Evolutionary conservation across 305 asterid species (phyloP), one percentile per base, ranked within the genome.

Genomic region (Nicotiana rustica): DNA sequence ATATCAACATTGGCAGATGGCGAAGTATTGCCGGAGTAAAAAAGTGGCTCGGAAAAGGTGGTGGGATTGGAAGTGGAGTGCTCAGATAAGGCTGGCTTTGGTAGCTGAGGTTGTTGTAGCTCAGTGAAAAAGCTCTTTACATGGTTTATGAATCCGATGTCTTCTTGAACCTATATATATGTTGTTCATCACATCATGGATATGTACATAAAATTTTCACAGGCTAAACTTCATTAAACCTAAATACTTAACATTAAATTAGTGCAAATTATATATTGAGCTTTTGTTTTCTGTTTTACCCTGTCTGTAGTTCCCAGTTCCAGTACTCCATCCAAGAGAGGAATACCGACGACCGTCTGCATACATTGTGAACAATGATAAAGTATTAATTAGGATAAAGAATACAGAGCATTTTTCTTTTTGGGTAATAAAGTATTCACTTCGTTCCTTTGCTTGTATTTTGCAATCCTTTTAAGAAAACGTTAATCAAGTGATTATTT

Each of bases 331-430:
- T 91, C 96, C 67, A 91, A 89, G 62, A 96, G 81, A 69, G 99
- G 98, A 83, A 94, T 92, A 59, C 97, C 93, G 7, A 93, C 84
- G 59, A 94, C 98, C 3, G 99, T 96, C 97, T 94, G 95, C 85
- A 82, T 41, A 69, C 60, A 75, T 66, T 41, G 57, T 41, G 4
- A 0, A 35, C 56, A 82, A 29, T 8, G 21, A 79, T 21, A 12
- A 41, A 3, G 14, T 64, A 71, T 15, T 17, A 25, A 31, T 67
- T 66, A 25, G 44, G 8, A 3, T 6, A 33, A 59, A 12, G 1
- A 64, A 64, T 61, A 8, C 12, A 8, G 49, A 41, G 12, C 8
- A 8, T 3, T 19, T 9, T 8, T 19, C 25, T 10, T 19, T 60
- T 19, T 8, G 12, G 68, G 25, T 9, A 61, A 13, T 19, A 6